These are phyloP conservation scores for Yamadazyma tumulicola DNA, from an alignment of 805 yeast species.

Conservation along the genomic window DNA sequence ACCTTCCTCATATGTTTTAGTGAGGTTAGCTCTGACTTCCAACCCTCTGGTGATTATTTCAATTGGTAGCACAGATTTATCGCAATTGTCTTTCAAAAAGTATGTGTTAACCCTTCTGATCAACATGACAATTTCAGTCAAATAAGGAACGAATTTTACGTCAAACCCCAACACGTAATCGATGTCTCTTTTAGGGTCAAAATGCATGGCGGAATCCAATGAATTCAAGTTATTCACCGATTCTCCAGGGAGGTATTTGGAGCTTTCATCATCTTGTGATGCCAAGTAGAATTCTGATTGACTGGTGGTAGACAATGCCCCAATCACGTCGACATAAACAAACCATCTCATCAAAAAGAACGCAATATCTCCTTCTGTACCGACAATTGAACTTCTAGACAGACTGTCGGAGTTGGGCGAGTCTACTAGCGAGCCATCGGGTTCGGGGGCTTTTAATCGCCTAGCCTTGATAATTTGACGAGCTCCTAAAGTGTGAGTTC, in stretches of 20 bases:
- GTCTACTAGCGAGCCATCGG: conserved; percentile 3
- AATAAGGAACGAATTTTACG: conserved; percentile 53
- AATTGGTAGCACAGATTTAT: conserved; percentile 14
- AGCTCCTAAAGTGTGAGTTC: conserved; percentile 66
- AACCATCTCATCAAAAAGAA: conserved; percentile 67
- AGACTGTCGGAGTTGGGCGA: conserved; percentile 11
- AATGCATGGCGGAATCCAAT: conserved; percentile 9
- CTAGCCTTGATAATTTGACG: conserved; percentile 57
- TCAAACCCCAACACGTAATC: conserved; percentile 69
- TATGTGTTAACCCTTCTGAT: conserved; percentile 26
- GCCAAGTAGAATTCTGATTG: conserved; percentile 29
- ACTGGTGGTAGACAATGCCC: conserved; percentile 55
- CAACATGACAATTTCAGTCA: conserved; percentile 44
- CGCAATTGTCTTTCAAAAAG: conserved; percentile 8
- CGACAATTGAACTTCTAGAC: conserved; percentile 5
- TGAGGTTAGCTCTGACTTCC: conserved; percentile 24
- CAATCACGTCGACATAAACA: conserved; percentile 62
- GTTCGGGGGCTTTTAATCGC: conserved; percentile 13
- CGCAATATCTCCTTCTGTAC: conserved; percentile 38
- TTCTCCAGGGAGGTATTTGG: conserved; percentile 19
- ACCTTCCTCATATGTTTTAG: conserved; percentile 20
- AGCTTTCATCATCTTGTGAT: conserved; percentile 14
- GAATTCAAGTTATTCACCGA: conserved; percentile 18
- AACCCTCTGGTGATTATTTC: conserved; percentile 20
- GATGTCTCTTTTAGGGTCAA: conserved; percentile 39